A percentile compares a stretch with the other conserved stretches of the same genome.
phyloP scores from a whole-genome alignment of 305 asterid genomes.

The Fraxinus floribunda region DNA sequence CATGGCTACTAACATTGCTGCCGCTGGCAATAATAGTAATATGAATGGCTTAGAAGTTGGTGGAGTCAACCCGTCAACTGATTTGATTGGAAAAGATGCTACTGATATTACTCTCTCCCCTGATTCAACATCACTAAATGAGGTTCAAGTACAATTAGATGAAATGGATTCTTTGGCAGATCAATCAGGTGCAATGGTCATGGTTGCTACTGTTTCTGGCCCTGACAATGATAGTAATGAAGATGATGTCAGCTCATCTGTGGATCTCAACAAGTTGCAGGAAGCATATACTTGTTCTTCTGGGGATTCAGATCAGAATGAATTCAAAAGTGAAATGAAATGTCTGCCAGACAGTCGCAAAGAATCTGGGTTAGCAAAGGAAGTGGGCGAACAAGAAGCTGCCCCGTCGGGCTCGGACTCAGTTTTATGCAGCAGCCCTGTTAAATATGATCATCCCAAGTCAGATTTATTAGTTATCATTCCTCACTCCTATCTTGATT shows the following conservation, averaged over 20 bases:
- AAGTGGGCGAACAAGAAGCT: constrained; percentile 32
- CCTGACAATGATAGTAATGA: constrained; percentile 23
- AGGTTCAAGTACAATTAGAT: constrained; percentile 27
- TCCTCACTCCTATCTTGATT: constrained; percentile 26
- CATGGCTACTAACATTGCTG: constrained; percentile 30
- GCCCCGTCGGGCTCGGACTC: constrained; percentile 28
- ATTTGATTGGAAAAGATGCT: constrained; percentile 30
- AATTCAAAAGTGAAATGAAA: constrained; percentile 27
- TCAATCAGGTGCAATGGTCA: constrained; percentile 27
- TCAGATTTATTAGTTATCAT: constrained; percentile 33
- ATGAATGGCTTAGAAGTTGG: constrained; percentile 27
- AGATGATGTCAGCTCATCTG: constrained; percentile 28
- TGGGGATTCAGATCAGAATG: constrained; percentile 34
- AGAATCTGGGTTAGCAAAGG: constrained; percentile 37
- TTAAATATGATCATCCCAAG: constrained; percentile 28
- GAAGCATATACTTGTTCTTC: constrained; percentile 35
- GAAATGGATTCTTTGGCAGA: constrained; percentile 27
- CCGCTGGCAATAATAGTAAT: constrained; percentile 23
- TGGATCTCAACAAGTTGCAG: constrained; percentile 27
- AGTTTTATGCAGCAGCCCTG: constrained; percentile 20
- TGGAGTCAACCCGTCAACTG: constrained; percentile 21
- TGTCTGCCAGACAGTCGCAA: constrained; percentile 22
- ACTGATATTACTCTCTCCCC: constrained; percentile 26
- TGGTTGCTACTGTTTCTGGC: constrained; percentile 30
- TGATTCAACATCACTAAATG: constrained; percentile 29